Evolutionary conservation across 345 rosid species (phyloP), one percentile per base, ranked within the genome.

Genomic region (Rhodomyrtus tomentosa): DNA sequence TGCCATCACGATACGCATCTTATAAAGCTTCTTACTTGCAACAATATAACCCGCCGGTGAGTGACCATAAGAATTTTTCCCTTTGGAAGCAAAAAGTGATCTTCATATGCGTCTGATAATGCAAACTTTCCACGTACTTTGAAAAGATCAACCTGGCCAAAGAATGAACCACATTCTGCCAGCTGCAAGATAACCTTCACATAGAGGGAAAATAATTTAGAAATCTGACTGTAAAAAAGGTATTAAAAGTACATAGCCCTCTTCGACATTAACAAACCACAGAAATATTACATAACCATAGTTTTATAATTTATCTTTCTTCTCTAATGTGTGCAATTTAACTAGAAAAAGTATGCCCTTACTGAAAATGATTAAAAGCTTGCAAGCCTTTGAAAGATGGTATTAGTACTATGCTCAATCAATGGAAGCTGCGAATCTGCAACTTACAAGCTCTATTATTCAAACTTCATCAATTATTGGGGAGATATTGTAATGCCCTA

Each of bases 41-140:
- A 89, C 86, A 93, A 85, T 90, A 97, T 91, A 27, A 93, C 93
- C 90, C 98, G 93, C 9, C 98, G 90, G 89, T 95, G 98, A 80
- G 98, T 97, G 84, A 95, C 91, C 91, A 92, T 85, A 54, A 93
- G 88, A 87, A 93, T 90, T 88, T 89, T 92, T 84, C 96, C 98
- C 89, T 95, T 94, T 1, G 95, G 98, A 72, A 97, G 95, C 81
- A 94, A 81, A 87, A 93, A 98, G 73, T 98, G 99, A 91, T 93
- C 98, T 93, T 98, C 99, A 83, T 95, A 96, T 83, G 99, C 98
- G 89, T 98, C 99, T 52, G 99, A 89, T 79, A 95, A 88, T 88
- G 99, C 99, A 91, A 97, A 95, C 89, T 97, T 96, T 81, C 98
- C 99, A 25, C 99, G 98, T n/a, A 94, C 95, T 93, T 95, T 98